Percentiles rank a stretch among this genome's conserved stretches.
These are phyloP conservation scores for Pseudogymnoascus sp. DNA, from an alignment of 2,329 filamentous ascomycete genomes.

Conservation along the genomic window DNA sequence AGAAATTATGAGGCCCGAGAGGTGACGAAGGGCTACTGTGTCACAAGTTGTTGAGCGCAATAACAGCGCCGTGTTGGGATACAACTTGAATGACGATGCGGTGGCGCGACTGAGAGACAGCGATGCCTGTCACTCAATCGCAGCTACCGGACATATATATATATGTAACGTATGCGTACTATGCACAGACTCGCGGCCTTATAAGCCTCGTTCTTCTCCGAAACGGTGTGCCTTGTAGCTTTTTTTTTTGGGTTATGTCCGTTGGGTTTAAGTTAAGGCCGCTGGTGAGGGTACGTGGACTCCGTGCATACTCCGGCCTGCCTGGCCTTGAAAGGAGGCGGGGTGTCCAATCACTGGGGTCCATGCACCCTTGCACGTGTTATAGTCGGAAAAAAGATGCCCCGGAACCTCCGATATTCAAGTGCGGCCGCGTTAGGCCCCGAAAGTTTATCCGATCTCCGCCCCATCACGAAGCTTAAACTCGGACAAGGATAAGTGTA, in stretches of 20 bases:
- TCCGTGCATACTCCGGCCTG: not conserved
- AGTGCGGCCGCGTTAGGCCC: not conserved
- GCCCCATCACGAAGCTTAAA: slow-evolving; percentile 4
- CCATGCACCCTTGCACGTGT: slow-evolving; percentile 7
- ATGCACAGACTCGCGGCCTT: not conserved
- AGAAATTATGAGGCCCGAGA: slow-evolving; percentile 21
- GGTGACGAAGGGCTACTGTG: slow-evolving; percentile 21
- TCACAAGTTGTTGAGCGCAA: slow-evolving; percentile 24
- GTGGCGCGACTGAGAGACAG: slow-evolving; percentile 17
- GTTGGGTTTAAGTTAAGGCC: slow-evolving; percentile 5
- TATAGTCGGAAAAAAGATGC: not conserved
- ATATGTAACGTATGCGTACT: not conserved
- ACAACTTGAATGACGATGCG: slow-evolving; percentile 26
- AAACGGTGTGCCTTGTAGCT: not conserved
- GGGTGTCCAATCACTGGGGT: slow-evolving; percentile 5
- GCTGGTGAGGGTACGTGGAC: not conserved
- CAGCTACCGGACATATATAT: slow-evolving; percentile 16
- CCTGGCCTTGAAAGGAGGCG: not conserved
- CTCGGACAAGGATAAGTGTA: not conserved
- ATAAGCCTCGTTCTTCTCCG: not conserved
- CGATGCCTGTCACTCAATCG: not conserved
- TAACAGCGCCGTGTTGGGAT: slow-evolving; percentile 25
- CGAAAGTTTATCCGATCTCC: not conserved
- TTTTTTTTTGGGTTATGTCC: slow-evolving; percentile 6
- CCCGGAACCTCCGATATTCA: not conserved